These are phyloP conservation scores for Penicillium macrosclerotiorum DNA, from an alignment of 495 filamentous ascomycete genomes.

Conservation along the genomic window DNA sequence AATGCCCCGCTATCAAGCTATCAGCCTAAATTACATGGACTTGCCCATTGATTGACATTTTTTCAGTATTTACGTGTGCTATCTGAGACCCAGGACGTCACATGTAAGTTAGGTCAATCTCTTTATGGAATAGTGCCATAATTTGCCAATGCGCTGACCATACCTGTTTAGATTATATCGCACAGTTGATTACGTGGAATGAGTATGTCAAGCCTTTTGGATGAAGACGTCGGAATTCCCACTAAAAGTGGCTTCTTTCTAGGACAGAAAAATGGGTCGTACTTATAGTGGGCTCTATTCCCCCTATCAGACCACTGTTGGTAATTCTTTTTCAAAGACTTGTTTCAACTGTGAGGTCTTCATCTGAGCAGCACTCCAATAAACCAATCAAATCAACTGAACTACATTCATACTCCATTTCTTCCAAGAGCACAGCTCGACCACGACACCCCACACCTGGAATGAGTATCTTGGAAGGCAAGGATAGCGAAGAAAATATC, in stretches of 20 bases:
- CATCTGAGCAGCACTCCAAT: neutral
- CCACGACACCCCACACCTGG: neutral
- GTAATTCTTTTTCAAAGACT: constrained; percentile 9
- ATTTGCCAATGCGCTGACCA: neutral
- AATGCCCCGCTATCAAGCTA: neutral
- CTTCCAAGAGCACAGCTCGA: neutral
- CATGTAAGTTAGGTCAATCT: constrained; percentile 8
- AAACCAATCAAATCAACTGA: constrained; percentile 3
- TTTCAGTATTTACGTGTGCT: neutral
- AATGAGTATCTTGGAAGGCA: neutral
- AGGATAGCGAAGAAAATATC: constrained; percentile 11
- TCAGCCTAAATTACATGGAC: neutral
- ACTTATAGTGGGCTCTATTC: constrained; percentile 13
- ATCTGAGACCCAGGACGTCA: constrained; percentile 6
- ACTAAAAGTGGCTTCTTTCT: neutral
- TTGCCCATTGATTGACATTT: neutral
- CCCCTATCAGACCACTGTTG: constrained; percentile 13
- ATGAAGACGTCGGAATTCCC: neutral
- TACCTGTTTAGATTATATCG: constrained; percentile 8
- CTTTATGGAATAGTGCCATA: neutral
- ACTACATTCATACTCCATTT: constrained; percentile 2
- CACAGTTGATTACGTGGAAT: constrained; percentile 8
- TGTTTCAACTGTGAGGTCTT: neutral
- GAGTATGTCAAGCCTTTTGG: neutral
- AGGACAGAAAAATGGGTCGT: constrained; percentile 20